Conservation (phyloP, 371 early-diverging fungal species). For the Mortierella sp. region DNA sequence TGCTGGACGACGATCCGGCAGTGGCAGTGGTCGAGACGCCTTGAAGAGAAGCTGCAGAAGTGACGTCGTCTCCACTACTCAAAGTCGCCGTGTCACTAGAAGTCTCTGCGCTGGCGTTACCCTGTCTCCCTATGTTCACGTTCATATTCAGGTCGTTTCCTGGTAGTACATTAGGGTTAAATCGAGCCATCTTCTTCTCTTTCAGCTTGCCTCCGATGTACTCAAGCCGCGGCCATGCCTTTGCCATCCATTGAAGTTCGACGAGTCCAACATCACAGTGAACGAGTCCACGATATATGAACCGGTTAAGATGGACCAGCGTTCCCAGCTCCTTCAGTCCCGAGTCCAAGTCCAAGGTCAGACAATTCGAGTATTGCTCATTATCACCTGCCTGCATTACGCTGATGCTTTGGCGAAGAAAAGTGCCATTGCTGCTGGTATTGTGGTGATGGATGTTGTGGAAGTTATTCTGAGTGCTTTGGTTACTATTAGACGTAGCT, state of each 20-base stretch:
- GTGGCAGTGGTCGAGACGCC: no score
- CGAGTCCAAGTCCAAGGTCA: constrained; percentile 19
- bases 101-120: background rate
- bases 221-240: constrained; percentile 39
- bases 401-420: no score
- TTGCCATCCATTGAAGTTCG: constrained; percentile 37
- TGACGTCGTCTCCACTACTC: no score
- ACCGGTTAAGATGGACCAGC: constrained; percentile 19
- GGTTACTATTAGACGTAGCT: no score
- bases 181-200: constrained; percentile 5
- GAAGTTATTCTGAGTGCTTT: no score
- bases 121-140: background rate
- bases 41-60: no score
- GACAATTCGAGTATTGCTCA: constrained; percentile 5
- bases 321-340: constrained; percentile 30
- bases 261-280: constrained; percentile 32
- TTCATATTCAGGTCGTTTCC: background rate
- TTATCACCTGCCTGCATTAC: background rate
- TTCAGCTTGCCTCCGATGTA: constrained; percentile 32
- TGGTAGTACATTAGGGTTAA: constrained; percentile 16
- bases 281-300: constrained; percentile 23
- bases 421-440: no score
- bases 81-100: background rate
- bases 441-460: no score
- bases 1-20: no score